A percentile compares a stretch with the other conserved stretches of the same genome.
Evolutionary conservation across 352 stramenopile species (phyloP).

Genomic region (Globisporangium perplexum): DNA sequence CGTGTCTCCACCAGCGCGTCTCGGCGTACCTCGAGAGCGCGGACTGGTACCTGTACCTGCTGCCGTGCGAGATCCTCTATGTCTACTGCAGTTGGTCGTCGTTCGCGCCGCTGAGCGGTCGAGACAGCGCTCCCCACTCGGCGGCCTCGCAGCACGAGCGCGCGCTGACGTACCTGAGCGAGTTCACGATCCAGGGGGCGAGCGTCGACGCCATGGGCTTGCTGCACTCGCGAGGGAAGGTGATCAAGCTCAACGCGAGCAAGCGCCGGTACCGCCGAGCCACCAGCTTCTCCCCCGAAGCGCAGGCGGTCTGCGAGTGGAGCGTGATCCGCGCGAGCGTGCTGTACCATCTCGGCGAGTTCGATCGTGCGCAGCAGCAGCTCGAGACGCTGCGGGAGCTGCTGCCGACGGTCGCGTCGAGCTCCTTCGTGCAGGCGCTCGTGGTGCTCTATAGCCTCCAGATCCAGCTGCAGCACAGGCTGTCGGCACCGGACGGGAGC

Average conservation of each 20-base stretch:
- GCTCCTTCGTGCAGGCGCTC: slow-evolving; percentile 29
- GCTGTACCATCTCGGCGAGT: slow-evolving; percentile 26
- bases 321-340: slow-evolving; percentile 26
- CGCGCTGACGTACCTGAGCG: slow-evolving; percentile 11
- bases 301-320: slow-evolving; percentile 20
- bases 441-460: slow-evolving; percentile 32
- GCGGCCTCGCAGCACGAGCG: not conserved
- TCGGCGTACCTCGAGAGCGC: slow-evolving; percentile 14
- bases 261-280: not conserved
- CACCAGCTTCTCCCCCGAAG: slow-evolving; percentile 1
- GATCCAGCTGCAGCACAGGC: slow-evolving; percentile 17
- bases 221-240: slow-evolving; percentile 11
- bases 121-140: not conserved
- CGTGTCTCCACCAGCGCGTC: slow-evolving; percentile 24
- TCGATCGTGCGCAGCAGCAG: slow-evolving; percentile 17
- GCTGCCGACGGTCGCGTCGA: slow-evolving; percentile 10
- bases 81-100: slow-evolving; percentile 15
- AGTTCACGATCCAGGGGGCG: slow-evolving; percentile 7
- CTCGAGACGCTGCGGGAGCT: slow-evolving; percentile 15
- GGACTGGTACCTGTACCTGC: slow-evolving; percentile 24
- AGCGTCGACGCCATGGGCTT: slow-evolving; percentile 5
- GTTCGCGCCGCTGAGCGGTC: not conserved
- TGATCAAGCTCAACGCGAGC: slow-evolving; percentile 11
- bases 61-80: slow-evolving; percentile 37
- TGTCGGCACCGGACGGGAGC: not conserved